These are phyloP conservation scores for Linnemannia elongata DNA, from an alignment of 192 early-diverging fungal genomes.

Conservation along the genomic window DNA sequence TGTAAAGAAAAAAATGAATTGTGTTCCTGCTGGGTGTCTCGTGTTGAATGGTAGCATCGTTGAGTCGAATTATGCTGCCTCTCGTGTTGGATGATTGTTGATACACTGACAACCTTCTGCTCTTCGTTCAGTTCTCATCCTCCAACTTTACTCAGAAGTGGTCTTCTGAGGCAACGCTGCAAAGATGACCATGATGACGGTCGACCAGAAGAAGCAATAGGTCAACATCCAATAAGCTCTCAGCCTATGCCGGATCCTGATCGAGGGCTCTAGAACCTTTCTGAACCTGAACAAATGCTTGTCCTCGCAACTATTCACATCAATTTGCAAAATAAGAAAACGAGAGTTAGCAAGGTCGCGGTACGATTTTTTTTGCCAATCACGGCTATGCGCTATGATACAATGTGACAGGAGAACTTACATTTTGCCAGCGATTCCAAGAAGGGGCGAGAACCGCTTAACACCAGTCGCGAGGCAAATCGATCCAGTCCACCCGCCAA, in stretches of 20 bases:
- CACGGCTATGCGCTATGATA: background rate
- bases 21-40: background rate
- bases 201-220: constrained; percentile 50
- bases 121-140: background rate
- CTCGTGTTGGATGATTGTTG: too few relatives aligned
- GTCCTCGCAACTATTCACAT: constrained; percentile 36
- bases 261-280: constrained; percentile 36
- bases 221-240: constrained; percentile 42
- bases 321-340: constrained; percentile 8
- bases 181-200: constrained; percentile 47
- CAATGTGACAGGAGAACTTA: background rate
- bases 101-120: too few relatives aligned
- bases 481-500: constrained; percentile 40
- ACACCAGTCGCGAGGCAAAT: constrained; percentile 33
- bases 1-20: background rate
- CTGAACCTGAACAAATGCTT: constrained; percentile 37
- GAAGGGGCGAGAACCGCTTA: constrained; percentile 36
- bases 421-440: constrained; percentile 42
- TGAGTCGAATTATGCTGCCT: too few relatives aligned
- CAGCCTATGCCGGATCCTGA: constrained; percentile 29
- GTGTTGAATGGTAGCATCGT: too few relatives aligned
- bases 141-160: background rate
- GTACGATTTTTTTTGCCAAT: background rate
- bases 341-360: background rate
- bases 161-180: constrained; percentile 39